Base-by-base conservation (phyloP, 164 flowering plant species). In the Aristolochia californica region DNA sequence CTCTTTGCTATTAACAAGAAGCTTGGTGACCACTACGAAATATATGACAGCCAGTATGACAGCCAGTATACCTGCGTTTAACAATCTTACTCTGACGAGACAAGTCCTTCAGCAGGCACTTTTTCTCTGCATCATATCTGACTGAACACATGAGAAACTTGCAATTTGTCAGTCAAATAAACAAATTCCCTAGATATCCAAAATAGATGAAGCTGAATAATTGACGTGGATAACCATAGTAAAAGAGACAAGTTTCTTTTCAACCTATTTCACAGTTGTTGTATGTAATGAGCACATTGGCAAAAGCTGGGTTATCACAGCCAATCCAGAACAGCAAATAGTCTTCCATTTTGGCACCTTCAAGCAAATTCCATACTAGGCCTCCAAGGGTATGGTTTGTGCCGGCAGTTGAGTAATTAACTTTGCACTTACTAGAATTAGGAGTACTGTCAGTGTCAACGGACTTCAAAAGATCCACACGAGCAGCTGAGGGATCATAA, bases 181-280 rank as follows among this genome's bases (percentile, higher is more conserved):
- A 21, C 5, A 13, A 23, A 51, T 24, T n/a, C 26, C 5, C 55
- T n/a, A 21, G 22, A 51, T 13, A 24, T 20, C 16, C 26, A 23
- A 24, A 20, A 15, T 4, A 51, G 10, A 20, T 21, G 25, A 51
- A 51, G 27, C 14, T 20, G 27, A 51, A 20, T 5, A 24, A 0
- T 20, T 21, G 30, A 21, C 24, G 30, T 1, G 26, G 16, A 52
- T 15, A 23, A 52, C 16, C 27, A 52, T 22, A 52, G 12, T 15
- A 23, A 24, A 16, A 8, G 18, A 16, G 22, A 54, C 27, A 21
- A 21, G 13, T 53, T 26, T 48, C 14, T 73, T n/a, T n/a, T n/a
- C n/a, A n/a, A 88, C 96, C 97, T 76, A 81, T 84, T 57, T 89
- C 87, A 67, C 89, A 87, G 50, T 68, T 66, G 72, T 84, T 87